A percentile compares a stretch with the other conserved stretches of the same genome.
phyloP scores from a whole-genome alignment of 768 basidiomycete genomes.

The Mycena filopes region DNA sequence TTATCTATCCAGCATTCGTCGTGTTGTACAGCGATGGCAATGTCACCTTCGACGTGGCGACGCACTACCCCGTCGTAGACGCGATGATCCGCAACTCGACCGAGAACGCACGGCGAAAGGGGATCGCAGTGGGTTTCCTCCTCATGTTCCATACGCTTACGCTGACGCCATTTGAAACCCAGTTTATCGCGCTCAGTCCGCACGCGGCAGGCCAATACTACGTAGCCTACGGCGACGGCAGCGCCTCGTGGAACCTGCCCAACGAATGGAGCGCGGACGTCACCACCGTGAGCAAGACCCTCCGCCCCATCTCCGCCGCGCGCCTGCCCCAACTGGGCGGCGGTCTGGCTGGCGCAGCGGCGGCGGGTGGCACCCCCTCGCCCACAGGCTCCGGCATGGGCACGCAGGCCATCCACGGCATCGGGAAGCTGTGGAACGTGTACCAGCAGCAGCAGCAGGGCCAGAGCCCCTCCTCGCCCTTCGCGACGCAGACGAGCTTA shows the following conservation, averaged over 20 bases:
- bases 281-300: constrained; percentile 25
- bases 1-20: constrained; percentile 12
- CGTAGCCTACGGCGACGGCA: constrained; percentile 28
- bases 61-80: constrained; percentile 28
- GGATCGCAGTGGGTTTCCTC: constrained; percentile 22
- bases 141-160: not conserved
- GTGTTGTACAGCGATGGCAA: constrained; percentile 28
- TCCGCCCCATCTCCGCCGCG: constrained; percentile 17
- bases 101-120: constrained; percentile 26
- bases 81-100: constrained; percentile 26
- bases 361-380: constrained; percentile 3
- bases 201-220: constrained; percentile 31
- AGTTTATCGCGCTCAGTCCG: constrained; percentile 31
- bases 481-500: constrained; percentile 14
- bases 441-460: constrained; percentile 23
- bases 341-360: not conserved
- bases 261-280: constrained; percentile 28
- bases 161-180: too few species aligned
- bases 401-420: constrained; percentile 14
- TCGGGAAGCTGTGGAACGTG: constrained; percentile 26
- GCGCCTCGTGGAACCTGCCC: constrained; percentile 30
- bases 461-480: constrained; percentile 8
- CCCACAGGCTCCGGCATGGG: constrained; percentile 5
- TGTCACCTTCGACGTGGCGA: constrained; percentile 26
- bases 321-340: too few species aligned